A percentile compares a stretch with the other conserved stretches of the same genome.
These are phyloP conservation scores for Spiraea crenata DNA, from an alignment of 331 rosid genomes.

Conservation along the genomic window DNA sequence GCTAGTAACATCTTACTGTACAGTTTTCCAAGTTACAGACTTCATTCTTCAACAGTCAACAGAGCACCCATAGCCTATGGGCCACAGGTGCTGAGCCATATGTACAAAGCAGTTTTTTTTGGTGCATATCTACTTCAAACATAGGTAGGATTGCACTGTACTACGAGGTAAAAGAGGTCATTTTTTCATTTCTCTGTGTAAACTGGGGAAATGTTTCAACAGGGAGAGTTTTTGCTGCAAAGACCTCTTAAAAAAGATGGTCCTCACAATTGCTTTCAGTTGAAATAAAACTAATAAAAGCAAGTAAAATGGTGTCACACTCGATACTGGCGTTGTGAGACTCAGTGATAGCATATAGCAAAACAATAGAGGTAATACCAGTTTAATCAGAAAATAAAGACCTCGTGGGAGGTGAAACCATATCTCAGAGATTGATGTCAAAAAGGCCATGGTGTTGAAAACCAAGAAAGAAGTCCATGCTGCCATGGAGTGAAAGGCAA, in stretches of 20 bases:
- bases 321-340: background rate
- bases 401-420: conserved; percentile 16
- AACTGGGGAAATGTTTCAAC: conserved; percentile 11
- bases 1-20: too few species aligned
- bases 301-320: background rate
- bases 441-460: conserved; percentile 10
- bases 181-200: conserved; percentile 9
- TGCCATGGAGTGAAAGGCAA: conserved; percentile 1
- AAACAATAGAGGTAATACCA: conserved; percentile 1
- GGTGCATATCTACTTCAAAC: too few species aligned
- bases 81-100: too few species aligned
- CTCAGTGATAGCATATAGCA: conserved; percentile 13
- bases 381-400: background rate
- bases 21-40: too few species aligned
- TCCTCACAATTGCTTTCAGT: conserved; percentile 7
- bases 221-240: background rate
- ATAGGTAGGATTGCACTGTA: too few species aligned
- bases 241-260: background rate
- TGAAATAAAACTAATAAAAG: conserved; percentile 3
- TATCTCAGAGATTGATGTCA: conserved; percentile 11
- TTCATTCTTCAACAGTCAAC: too few species aligned
- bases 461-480: conserved; percentile 9
- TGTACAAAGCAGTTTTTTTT: too few species aligned
- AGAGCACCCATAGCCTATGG: too few species aligned
- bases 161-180: background rate